Conservation (phyloP, 805 yeast genomes). For the Metschnikowia orientalis region DNA sequence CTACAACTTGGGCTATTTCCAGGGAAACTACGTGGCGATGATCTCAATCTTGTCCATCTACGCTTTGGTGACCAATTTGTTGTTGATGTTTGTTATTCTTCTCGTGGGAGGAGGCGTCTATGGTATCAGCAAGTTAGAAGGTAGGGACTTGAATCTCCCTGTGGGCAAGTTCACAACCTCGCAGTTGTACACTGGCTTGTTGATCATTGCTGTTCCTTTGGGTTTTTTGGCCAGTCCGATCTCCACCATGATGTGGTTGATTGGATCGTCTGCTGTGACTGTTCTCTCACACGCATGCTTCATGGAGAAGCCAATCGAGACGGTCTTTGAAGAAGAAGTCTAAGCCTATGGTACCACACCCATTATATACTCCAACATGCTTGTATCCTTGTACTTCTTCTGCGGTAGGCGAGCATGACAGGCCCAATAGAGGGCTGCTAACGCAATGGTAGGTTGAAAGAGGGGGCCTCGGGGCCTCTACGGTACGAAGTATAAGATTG, state of each 20-base stretch:
- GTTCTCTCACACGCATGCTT: constrained; percentile 84
- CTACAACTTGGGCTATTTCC: constrained; percentile 81
- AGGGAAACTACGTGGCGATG: constrained; percentile 78
- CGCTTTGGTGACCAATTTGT: constrained; percentile 79
- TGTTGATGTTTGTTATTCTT: constrained; percentile 74
- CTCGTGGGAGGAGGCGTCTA: constrained; percentile 70
- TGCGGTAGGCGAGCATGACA: no score
- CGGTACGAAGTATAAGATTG: constrained; percentile 3
- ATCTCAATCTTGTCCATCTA: constrained; percentile 72
- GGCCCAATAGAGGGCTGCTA: no score
- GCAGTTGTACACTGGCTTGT: constrained; percentile 78
- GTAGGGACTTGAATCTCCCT: constrained; percentile 77
- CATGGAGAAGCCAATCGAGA: constrained; percentile 93
- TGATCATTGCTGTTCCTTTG: constrained; percentile 72
- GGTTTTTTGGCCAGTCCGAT: constrained; percentile 88
- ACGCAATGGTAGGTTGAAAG: no score
- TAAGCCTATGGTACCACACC: no score
- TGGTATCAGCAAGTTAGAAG: constrained; percentile 75
- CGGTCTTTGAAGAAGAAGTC: constrained; percentile 82
- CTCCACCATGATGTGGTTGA: constrained; percentile 85
- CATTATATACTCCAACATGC: no score
- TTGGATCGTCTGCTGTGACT: constrained; percentile 75
- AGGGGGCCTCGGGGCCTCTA: no score
- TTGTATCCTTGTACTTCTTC: no score
- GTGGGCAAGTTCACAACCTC: constrained; percentile 68